Conservation (phyloP, 805 yeast genomes). For the Grigorovia jiainica region DNA sequence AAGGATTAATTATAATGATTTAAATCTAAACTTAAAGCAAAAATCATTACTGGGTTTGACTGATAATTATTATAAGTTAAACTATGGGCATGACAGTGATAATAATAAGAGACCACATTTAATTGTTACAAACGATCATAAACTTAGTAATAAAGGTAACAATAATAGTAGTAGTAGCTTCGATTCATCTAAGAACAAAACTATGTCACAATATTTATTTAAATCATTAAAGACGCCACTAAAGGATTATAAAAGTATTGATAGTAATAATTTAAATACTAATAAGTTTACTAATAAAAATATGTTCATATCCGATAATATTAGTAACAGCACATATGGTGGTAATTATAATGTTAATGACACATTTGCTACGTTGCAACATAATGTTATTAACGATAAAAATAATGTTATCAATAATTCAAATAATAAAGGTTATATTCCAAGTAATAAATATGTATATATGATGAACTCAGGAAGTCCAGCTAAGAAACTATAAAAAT, state of each 20-base stretch:
- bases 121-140: slow-evolving; percentile 3
- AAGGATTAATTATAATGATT: slow-evolving; percentile 17
- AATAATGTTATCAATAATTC: not conserved
- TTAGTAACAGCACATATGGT: not conserved
- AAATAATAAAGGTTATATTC: slow-evolving; percentile 21
- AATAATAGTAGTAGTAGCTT: not conserved
- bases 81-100: not conserved
- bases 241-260: not conserved
- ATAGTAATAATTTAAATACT: not conserved
- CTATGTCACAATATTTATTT: slow-evolving; percentile 21
- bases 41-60: slow-evolving; percentile 28
- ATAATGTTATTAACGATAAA: not conserved
- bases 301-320: slow-evolving; percentile 10
- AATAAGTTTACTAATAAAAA: slow-evolving; percentile 15
- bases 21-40: slow-evolving; percentile 24
- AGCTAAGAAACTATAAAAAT: slow-evolving; percentile 8
- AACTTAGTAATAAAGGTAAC: not conserved
- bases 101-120: slow-evolving; percentile 11
- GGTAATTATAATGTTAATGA: not conserved
- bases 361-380: too few relatives aligned
- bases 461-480: slow-evolving; percentile 29
- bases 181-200: too few relatives aligned
- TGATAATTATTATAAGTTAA: not conserved
- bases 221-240: slow-evolving; percentile 22
- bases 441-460: slow-evolving; percentile 28